Percentiles rank a stretch among this genome's conserved stretches.
phyloP scores from a whole-genome alignment of 225 moss, liverwort and hornwort species.

The Sphagnum tenellum region DNA sequence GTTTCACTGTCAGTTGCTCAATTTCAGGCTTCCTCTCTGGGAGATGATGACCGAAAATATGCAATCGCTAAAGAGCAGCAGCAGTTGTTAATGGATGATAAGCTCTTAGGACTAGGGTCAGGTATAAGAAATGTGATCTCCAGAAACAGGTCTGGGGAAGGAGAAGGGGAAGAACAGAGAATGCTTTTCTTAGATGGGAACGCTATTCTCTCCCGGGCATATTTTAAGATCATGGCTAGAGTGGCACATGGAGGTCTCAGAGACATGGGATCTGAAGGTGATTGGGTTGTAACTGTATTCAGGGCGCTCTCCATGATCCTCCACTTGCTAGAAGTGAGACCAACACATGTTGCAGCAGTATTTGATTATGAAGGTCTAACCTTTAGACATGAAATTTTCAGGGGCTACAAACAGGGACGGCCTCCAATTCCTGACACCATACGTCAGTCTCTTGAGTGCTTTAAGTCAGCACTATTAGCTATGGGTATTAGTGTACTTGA shows the following conservation, averaged over 20 bases:
- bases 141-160: conserved; percentile 14
- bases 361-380: conserved; percentile 53
- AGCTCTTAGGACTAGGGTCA: too few species aligned
- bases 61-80: too few species aligned
- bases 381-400: conserved; percentile 38
- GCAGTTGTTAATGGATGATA: too few species aligned
- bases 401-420: conserved; percentile 36
- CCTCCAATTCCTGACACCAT: conserved; percentile 53
- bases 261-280: conserved; percentile 46
- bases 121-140: too few species aligned
- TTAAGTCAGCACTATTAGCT: conserved; percentile 50
- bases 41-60: too few species aligned
- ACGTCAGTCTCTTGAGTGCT: conserved; percentile 32
- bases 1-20: too few species aligned
- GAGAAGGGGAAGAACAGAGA: conserved; percentile 14
- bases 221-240: conserved; percentile 55
- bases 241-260: conserved; percentile 48
- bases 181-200: conserved; percentile 50
- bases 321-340: conserved; percentile 28
- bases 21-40: too few species aligned
- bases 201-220: conserved; percentile 42
- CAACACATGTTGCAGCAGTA: conserved; percentile 39
- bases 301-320: conserved; percentile 37
- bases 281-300: conserved; percentile 53
- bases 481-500: conserved; percentile 39